These are phyloP conservation scores for Dichotomocladium elegans DNA, from an alignment of 371 early-diverging fungal species.

Conservation along the genomic window DNA sequence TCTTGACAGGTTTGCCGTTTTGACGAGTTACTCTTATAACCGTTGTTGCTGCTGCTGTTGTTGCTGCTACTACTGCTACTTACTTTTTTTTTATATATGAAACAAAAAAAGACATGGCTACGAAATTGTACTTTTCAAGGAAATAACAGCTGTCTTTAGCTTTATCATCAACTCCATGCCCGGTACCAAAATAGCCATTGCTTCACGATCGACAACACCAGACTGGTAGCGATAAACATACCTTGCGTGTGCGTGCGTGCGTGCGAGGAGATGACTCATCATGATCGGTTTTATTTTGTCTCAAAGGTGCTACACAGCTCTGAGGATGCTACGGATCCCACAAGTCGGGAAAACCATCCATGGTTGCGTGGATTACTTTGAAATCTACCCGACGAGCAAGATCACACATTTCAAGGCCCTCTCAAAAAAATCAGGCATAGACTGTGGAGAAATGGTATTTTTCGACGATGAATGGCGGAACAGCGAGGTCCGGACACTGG, in stretches of 20 bases:
- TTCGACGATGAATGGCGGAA: constrained; percentile 59
- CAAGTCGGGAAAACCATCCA: constrained; percentile 18
- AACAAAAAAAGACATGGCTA: constrained; percentile 29
- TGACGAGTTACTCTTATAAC: not conserved
- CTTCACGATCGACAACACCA: constrained; percentile 45
- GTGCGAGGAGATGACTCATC: too few relatives aligned
- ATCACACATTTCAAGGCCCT: constrained; percentile 37
- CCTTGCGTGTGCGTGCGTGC: too few relatives aligned
- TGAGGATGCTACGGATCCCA: constrained; percentile 22
- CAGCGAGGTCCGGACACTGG: constrained; percentile 28
- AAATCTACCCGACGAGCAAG: constrained; percentile 46
- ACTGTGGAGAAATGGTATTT: constrained; percentile 50
- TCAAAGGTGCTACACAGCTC: constrained; percentile 22
- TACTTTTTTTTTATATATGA: too few relatives aligned
- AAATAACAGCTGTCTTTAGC: constrained; percentile 33
- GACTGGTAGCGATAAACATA: constrained; percentile 38
- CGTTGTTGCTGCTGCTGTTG: not conserved
- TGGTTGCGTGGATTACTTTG: constrained; percentile 30
- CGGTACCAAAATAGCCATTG: constrained; percentile 41
- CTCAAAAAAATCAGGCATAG: constrained; percentile 30
- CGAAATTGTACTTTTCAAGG: constrained; percentile 24
- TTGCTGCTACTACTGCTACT: too few relatives aligned
- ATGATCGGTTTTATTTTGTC: not conserved
- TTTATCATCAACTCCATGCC: constrained; percentile 27
- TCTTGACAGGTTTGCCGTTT: constrained; percentile 5